Evolutionary conservation across 2,329 filamentous ascomycete species (phyloP), one percentile per base, ranked within the genome.

Genomic region (Venturia carpophila): DNA sequence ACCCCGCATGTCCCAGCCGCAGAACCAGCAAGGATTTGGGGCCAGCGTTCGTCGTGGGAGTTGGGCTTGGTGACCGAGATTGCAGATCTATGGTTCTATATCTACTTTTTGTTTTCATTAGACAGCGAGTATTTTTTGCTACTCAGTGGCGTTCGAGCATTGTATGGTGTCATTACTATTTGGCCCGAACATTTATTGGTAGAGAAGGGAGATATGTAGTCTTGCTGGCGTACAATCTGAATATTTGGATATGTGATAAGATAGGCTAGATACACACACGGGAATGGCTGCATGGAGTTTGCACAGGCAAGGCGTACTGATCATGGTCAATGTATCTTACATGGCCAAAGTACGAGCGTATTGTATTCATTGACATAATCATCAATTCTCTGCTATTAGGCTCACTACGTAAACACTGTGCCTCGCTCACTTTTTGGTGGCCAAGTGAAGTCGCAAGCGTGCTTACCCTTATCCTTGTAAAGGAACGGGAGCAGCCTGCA

Each of bases 1-100:
- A 73, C 91, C 92, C 5, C 83, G 85, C 67, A 85, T 94, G 75
- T 81, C 72, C 17, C 69, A 69, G 19, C 71, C 70, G 21, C 30
- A 58, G 43, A 56, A 58, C n/a, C 60, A 60, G 27, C 68, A 71
- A 5, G 75, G 72, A 15, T 77, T 75, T 69, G 79, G 79, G 13
- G 76, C 77, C 30, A 75, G 72, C n/a, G 78, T 76, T 1, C 73
- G 79, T 67, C 77, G 78, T 68, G 79, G 79, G 30, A 80, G 78
- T 72, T 82, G 79, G 79, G 79, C 78, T n/a, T 70, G 68, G 67
- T 72, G 65, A 66, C 27, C 37, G 11, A 34, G 27, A 15, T 45
- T 61, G 60, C 19, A 10, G 15, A 21, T 34, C 10, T 15, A 19
- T 58, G 52, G 27, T 1, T 9, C 19, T 19, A 9, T 10, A 10